Base-by-base conservation (phyloP, 164 flowering plant genomes). In the Chimonanthus salicifolius region DNA sequence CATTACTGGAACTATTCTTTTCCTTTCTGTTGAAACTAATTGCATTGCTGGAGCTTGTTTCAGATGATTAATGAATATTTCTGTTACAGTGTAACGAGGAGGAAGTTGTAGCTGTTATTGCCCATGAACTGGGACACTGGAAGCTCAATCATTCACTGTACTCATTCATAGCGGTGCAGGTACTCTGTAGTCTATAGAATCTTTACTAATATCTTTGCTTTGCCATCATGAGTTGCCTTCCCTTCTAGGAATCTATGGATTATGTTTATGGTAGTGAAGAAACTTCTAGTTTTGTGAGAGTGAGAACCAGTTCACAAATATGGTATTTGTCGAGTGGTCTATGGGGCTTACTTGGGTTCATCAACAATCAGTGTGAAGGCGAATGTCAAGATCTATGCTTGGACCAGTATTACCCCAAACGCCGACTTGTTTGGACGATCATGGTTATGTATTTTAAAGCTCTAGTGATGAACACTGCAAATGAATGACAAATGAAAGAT, bases 121-220 rank as follows among this genome's bases (percentile, higher is more conserved):
- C 92, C 47, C 99, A 95, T 85, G 99, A 95, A 80, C 84, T 95
- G 70, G 99, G 99, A 58, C 99, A 95, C 74, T 95, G 99, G 99
- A 96, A 96, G 67, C 99, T 94, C 49, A 93, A 88, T 72, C 98
- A 96, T 75, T 94, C 99, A 5, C 84, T 87, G 94, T 94, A 88
- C 77, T 80, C 95, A 18, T 96, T 96, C 78, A 76, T 94, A 84
- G 91, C 97, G 33, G 84, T 94, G 72, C 99, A 96, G 97, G 99
- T 94, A 83, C 73, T 73, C 33, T 63, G 46, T 58, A 51, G 71
- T 51, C n/a, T 6, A 51, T 16, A 69, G 33, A 6, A 6, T n/a
- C 62, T 69, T 10, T 21, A 7, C 4, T 21, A 13, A 13, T 47
- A 4, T 63, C 5, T 63, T 1, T 62, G 16, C 45, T 50, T 43